phyloP scores from a whole-genome alignment of 116 monocot species.

The Papilionanthe hybrid region DNA sequence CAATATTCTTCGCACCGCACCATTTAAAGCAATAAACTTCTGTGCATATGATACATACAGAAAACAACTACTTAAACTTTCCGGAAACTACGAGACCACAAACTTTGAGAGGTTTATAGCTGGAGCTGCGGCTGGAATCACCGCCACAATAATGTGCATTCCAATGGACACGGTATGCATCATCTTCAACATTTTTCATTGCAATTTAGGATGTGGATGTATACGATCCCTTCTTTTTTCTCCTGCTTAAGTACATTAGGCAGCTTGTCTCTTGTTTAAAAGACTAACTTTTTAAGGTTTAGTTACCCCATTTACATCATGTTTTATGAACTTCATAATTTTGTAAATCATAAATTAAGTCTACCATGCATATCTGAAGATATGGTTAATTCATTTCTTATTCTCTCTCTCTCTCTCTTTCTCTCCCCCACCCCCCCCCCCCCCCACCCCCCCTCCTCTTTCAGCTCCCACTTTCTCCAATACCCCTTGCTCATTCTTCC shows the following conservation, averaged over 20 bases:
- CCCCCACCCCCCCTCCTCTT: too few relatives aligned
- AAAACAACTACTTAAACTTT: conserved; percentile 65
- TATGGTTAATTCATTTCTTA: too few relatives aligned
- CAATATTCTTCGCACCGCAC: conserved; percentile 96
- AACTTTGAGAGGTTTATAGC: conserved; percentile 83
- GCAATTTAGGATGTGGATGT: neutral
- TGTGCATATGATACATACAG: conserved; percentile 93
- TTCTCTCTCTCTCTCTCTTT: too few relatives aligned
- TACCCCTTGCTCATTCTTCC: neutral
- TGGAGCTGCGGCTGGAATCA: conserved; percentile 84
- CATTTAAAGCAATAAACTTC: conserved; percentile 95
- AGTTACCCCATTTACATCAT: neutral
- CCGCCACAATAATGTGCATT: conserved; percentile 75
- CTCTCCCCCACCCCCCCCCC: too few relatives aligned
- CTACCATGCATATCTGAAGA: too few relatives aligned
- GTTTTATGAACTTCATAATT: neutral
- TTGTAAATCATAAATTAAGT: too few relatives aligned
- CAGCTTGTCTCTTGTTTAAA: neutral
- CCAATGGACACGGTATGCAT: conserved; percentile 90
- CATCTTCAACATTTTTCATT: neutral
- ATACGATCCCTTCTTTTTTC: neutral
- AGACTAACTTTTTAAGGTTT: neutral
- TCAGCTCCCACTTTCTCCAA: neutral
- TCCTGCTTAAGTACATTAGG: neutral
- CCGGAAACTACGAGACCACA: conserved; percentile 85